Conservation (phyloP, 164 flowering plant genomes). For the Piper longum region DNA sequence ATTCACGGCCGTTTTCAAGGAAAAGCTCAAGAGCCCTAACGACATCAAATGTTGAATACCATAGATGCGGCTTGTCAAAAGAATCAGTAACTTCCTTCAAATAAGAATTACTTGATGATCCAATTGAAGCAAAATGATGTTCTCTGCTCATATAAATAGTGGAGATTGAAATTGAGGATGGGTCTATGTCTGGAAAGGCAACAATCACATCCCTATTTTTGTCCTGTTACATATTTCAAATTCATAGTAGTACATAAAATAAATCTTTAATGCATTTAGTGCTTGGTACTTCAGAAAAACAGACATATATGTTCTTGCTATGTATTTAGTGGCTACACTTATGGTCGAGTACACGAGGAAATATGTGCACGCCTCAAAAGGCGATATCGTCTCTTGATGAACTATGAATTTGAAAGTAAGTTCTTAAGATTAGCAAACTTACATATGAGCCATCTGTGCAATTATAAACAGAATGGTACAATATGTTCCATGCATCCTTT, state of each 20-base stretch:
- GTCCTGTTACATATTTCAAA: slow-evolving; percentile 26
- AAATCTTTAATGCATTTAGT: not conserved
- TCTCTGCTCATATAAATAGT: slow-evolving; percentile 6
- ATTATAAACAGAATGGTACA: slow-evolving; percentile 52
- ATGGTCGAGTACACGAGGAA: too few species aligned
- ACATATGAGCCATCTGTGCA: slow-evolving; percentile 72
- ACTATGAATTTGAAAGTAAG: too few species aligned
- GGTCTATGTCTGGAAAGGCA: slow-evolving; percentile 66
- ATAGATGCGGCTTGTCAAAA: slow-evolving; percentile 52
- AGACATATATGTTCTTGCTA: not conserved
- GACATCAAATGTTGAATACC: slow-evolving; percentile 63
- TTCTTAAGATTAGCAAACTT: slow-evolving; percentile 13
- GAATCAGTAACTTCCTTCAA: slow-evolving; percentile 18
- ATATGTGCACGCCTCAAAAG: not conserved
- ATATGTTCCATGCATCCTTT: slow-evolving; percentile 53
- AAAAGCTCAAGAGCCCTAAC: slow-evolving; percentile 51
- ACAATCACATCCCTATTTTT: slow-evolving; percentile 75
- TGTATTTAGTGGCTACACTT: too few species aligned
- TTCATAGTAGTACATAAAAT: too few species aligned
- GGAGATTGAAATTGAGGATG: slow-evolving; percentile 22
- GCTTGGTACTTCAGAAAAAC: not conserved
- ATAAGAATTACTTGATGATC: slow-evolving; percentile 14
- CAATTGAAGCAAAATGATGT: slow-evolving; percentile 2
- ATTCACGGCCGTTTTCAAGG: slow-evolving; percentile 33
- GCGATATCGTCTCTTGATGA: not conserved